phyloP scores from a whole-genome alignment of 345 rosid genomes.

The Clarkia xantiana region DNA sequence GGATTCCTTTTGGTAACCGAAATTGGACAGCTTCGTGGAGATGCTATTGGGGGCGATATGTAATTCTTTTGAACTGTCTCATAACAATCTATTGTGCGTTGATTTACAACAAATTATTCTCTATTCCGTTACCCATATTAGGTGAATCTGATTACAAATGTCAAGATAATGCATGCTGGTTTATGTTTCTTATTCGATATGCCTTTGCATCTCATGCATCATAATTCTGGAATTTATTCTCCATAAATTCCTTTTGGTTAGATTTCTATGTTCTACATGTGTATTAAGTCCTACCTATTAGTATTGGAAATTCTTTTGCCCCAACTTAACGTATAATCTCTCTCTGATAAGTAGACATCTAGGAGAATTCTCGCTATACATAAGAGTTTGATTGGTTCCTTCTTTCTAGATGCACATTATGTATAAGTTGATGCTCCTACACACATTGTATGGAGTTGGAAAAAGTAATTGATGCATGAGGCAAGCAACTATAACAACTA shows the following conservation, averaged over 20 bases:
- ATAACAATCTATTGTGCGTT: conserved; percentile 93
- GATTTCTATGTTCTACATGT: too few species aligned
- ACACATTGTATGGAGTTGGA: too few species aligned
- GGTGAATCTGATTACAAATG: conserved; percentile 93
- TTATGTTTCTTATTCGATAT: conserved; percentile 1
- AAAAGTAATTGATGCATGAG: too few species aligned
- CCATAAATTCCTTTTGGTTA: background rate
- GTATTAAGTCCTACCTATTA: too few species aligned
- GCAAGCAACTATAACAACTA: too few species aligned
- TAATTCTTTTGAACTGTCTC: conserved; percentile 73
- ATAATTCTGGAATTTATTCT: background rate
- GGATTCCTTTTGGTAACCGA: conserved; percentile 31
- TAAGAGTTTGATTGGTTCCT: too few species aligned
- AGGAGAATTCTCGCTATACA: too few species aligned
- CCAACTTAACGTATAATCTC: too few species aligned
- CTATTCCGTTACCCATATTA: conserved; percentile 87
- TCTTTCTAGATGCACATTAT: too few species aligned
- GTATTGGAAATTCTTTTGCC: too few species aligned
- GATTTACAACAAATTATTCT: conserved; percentile 94
- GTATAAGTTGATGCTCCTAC: too few species aligned
- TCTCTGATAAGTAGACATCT: too few species aligned
- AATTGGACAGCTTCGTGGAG: conserved; percentile 99
- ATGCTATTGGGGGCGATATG: conserved; percentile 95
- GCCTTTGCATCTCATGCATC: background rate
- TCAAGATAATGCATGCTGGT: conserved; percentile 77